A percentile compares a stretch with the other conserved stretches of the same genome.
Evolutionary conservation across 805 yeast species (phyloP).

Genomic region (Monosporozyma unispora): DNA sequence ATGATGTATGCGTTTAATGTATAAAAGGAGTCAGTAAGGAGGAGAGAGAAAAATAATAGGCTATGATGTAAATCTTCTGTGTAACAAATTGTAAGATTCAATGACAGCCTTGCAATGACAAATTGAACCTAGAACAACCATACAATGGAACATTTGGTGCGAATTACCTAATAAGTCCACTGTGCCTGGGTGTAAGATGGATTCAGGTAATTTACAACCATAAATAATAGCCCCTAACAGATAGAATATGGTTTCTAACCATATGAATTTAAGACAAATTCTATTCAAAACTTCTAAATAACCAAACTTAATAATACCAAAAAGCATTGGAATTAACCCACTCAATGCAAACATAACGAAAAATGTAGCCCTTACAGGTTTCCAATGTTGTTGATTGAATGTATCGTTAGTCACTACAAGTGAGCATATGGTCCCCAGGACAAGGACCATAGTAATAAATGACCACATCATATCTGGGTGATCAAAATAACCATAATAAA

Average conservation of each 20-base stretch:
- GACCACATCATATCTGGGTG: conserved; percentile 21
- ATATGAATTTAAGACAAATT: conserved; percentile 51
- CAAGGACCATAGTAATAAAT: conserved; percentile 35
- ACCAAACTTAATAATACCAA: conserved; percentile 47
- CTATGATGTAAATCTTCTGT: conserved; percentile 10
- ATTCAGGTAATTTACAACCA: conserved; percentile 74
- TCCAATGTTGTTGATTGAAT: conserved; percentile 57
- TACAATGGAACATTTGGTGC: conserved; percentile 74
- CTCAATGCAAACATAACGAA: conserved; percentile 72
- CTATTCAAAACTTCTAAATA: conserved; percentile 39
- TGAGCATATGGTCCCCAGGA: conserved; percentile 54
- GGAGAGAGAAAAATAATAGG: background rate
- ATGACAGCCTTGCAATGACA: conserved; percentile 65
- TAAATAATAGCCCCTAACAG: conserved; percentile 71
- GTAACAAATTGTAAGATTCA: conserved; percentile 41
- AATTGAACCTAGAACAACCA: conserved; percentile 68
- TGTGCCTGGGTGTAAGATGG: conserved; percentile 45
- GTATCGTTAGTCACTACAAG: conserved; percentile 54
- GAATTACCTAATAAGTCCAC: conserved; percentile 70
- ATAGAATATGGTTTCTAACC: conserved; percentile 64
- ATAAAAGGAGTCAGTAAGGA: background rate
- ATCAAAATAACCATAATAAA: conserved; percentile 39
- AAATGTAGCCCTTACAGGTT: conserved; percentile 68
- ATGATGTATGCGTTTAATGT: background rate
- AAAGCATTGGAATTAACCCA: conserved; percentile 59